Percentiles rank a stretch among this genome's conserved stretches.
These are phyloP conservation scores for Aspergillus hiratsukae DNA, from an alignment of 2,329 filamentous ascomycete genomes.

Conservation along the genomic window DNA sequence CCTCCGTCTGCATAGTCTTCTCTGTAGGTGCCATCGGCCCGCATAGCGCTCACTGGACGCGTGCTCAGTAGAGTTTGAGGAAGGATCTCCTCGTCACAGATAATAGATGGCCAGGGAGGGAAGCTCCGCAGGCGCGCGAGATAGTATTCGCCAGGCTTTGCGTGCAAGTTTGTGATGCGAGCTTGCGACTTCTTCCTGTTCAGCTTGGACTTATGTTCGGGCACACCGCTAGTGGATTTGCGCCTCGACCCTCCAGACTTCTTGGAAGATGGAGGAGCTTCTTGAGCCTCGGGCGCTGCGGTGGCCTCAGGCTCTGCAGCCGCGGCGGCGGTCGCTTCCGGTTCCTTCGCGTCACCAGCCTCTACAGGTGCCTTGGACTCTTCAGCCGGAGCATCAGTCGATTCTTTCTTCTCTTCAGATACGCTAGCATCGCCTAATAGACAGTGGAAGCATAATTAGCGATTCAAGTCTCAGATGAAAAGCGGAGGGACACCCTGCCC, in stretches of 20 bases:
- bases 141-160: constrained; percentile 86
- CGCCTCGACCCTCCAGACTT: constrained; percentile 53
- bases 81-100: constrained; percentile 93
- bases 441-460: constrained; percentile 9
- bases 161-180: constrained; percentile 68
- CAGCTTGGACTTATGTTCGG: constrained; percentile 68
- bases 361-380: constrained; percentile 23
- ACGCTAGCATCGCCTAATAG: constrained; percentile 16
- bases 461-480: neutral
- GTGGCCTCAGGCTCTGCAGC: constrained; percentile 23
- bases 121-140: constrained; percentile 92
- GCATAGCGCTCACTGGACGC: constrained; percentile 78
- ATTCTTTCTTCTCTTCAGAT: constrained; percentile 26
- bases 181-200: constrained; percentile 79
- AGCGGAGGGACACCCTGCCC: constrained; percentile 4
- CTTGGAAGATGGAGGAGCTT: constrained; percentile 46
- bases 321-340: constrained; percentile 17
- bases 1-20: constrained; percentile 84
- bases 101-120: constrained; percentile 88
- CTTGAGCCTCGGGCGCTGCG: constrained; percentile 39
- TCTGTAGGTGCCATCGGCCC: constrained; percentile 78
- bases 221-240: constrained; percentile 65
- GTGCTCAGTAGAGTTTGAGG: constrained; percentile 70
- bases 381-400: constrained; percentile 23
- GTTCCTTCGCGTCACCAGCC: constrained; percentile 21